These are phyloP conservation scores for Vickermania spadyakhi DNA, from an alignment of 208 protist genomes.

Conservation along the genomic window DNA sequence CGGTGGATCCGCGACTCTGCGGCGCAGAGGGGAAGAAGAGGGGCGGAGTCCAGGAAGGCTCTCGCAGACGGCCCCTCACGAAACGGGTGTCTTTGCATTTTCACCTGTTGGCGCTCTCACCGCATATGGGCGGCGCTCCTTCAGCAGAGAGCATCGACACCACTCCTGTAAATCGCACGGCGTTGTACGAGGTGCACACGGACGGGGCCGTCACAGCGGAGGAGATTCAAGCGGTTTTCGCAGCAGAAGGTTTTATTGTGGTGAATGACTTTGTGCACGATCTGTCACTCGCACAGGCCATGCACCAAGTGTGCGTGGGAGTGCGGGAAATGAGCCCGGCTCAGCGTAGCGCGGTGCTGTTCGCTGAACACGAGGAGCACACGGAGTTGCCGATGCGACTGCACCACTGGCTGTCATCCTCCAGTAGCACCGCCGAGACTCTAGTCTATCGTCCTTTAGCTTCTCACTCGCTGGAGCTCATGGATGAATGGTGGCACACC, in stretches of 20 bases:
- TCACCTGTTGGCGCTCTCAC: not conserved
- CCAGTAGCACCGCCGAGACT: constrained; percentile 24
- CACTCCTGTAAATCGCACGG: constrained; percentile 11
- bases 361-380: constrained; percentile 8
- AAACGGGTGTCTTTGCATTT: not conserved
- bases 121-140: no score
- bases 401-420: constrained; percentile 31
- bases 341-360: constrained; percentile 4
- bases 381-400: constrained; percentile 27
- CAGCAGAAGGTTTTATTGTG: constrained; percentile 36
- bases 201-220: constrained; percentile 35
- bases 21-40: no score
- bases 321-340: constrained; percentile 16
- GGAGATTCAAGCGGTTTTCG: constrained; percentile 55
- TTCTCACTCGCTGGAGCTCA: constrained; percentile 13
- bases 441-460: constrained; percentile 49
- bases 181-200: constrained; percentile 54
- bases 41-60: no score
- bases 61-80: no score
- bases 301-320: constrained; percentile 11
- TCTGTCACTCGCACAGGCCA: constrained; percentile 19
- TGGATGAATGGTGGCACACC: not conserved
- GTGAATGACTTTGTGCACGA: constrained; percentile 72
- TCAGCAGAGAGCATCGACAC: no score
- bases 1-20: constrained; percentile 9